Evolutionary conservation across 495 filamentous ascomycete genomes (phyloP).

Genomic region (Umbilicaria muhlenbergii): DNA sequence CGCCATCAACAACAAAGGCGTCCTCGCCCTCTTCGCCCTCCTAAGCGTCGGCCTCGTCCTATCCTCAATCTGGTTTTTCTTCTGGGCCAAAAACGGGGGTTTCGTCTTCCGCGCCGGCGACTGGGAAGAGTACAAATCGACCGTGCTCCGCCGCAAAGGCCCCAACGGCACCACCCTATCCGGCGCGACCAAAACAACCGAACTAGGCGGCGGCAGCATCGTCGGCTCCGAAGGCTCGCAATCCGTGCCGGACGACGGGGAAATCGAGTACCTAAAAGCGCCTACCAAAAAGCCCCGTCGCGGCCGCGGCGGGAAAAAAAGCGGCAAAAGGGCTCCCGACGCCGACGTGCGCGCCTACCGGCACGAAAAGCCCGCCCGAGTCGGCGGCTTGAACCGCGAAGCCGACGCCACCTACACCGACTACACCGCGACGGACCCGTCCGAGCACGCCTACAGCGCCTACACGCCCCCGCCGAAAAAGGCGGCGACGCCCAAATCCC

Average conservation of each 20-base stretch:
- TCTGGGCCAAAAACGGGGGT: constrained; percentile 92
- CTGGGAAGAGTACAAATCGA: constrained; percentile 98
- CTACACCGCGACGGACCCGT: constrained; percentile 34
- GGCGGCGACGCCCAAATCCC: constrained; percentile 15
- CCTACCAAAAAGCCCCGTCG: constrained; percentile 19
- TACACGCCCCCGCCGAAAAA: constrained; percentile 13
- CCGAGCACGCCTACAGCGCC: constrained; percentile 27
- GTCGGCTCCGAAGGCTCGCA: constrained; percentile 49
- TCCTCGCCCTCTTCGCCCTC: constrained; percentile 74
- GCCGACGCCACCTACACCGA: constrained; percentile 61
- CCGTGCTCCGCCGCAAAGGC: constrained; percentile 82
- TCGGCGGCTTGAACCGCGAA: constrained; percentile 71
- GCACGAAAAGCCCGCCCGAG: constrained; percentile 65
- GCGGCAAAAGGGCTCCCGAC: constrained; percentile 35
- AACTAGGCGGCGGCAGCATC: constrained; percentile 64
- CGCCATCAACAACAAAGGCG: constrained; percentile 68
- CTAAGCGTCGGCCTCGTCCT: constrained; percentile 67
- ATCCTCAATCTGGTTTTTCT: constrained; percentile 87
- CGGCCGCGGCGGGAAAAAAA: constrained; percentile 24
- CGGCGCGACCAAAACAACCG: constrained; percentile 65
- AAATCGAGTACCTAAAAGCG: constrained; percentile 1
- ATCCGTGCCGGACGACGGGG: constrained; percentile 34
- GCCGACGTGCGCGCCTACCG: constrained; percentile 67
- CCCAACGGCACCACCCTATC: constrained; percentile 71
- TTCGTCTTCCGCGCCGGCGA: constrained; percentile 72